Conservation (phyloP, 176 grass and related monocot species). For the Cymbopogon citratus region DNA sequence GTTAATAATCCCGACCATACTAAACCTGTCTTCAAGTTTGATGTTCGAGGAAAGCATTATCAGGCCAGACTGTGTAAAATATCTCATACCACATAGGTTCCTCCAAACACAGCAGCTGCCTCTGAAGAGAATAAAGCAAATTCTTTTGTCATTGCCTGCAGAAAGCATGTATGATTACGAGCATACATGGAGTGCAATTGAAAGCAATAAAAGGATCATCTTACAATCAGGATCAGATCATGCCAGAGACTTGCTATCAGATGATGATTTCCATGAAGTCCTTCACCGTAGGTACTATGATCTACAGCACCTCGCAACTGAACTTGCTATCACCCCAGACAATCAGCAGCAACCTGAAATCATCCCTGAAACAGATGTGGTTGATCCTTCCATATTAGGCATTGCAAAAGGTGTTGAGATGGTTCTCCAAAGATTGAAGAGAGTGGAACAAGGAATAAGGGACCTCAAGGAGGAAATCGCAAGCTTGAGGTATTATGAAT, state of each 20-base stretch:
- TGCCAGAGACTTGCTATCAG: conserved; percentile 69
- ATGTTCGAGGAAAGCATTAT: conserved; percentile 72
- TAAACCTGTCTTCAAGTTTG: conserved; percentile 53
- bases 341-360: conserved; percentile 41
- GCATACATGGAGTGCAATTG: conserved; percentile 66
- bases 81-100: conserved; percentile 62
- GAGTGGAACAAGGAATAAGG: conserved; percentile 80
- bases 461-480: conserved; percentile 85
- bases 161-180: conserved; percentile 80
- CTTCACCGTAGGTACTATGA: conserved; percentile 78
- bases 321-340: conserved; percentile 43
- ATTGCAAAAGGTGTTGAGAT: conserved; percentile 89
- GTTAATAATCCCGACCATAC: conserved; percentile 61
- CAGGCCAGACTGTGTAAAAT: conserved; percentile 60
- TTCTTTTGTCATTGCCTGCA: conserved; percentile 67
- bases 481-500: conserved; percentile 80
- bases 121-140: conserved; percentile 76
- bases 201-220: conserved; percentile 47
- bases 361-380: conserved; percentile 23
- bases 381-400: conserved; percentile 73
- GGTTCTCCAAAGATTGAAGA: conserved; percentile 80
- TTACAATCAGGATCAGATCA: conserved; percentile 58
- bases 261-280: conserved; percentile 83
- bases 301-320: conserved; percentile 75
- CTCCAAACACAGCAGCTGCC: conserved; percentile 52